phyloP scores from a whole-genome alignment of 768 basidiomycete species.

The Boletellus ananiceps region DNA sequence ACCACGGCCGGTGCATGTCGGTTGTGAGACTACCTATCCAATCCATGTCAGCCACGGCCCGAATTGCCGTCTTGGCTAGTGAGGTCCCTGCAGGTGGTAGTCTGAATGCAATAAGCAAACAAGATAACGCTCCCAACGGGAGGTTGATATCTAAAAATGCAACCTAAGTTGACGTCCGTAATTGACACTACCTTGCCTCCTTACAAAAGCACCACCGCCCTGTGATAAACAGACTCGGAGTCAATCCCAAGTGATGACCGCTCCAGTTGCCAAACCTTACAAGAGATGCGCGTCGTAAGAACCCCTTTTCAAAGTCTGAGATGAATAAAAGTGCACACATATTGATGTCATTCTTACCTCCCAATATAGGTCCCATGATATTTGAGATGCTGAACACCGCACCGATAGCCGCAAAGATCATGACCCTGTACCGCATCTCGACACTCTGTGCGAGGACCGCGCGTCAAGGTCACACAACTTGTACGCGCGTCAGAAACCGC shows the following conservation, averaged over 20 bases:
- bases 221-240: background rate
- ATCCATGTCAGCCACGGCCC: constrained; percentile 7
- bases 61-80: background rate
- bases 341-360: background rate
- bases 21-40: constrained; percentile 7
- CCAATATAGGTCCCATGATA: constrained; percentile 10
- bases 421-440: constrained; percentile 6
- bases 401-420: constrained; percentile 12
- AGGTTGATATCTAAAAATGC: constrained; percentile 11
- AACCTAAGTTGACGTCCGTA: background rate
- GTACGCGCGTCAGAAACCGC: background rate
- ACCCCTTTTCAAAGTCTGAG: constrained; percentile 1
- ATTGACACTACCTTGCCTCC: background rate
- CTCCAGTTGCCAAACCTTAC: background rate
- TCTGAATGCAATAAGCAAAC: constrained; percentile 2
- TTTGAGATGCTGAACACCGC: constrained; percentile 6
- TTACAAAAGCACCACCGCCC: constrained; percentile 19
- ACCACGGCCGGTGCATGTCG: background rate
- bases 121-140: constrained; percentile 9
- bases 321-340: background rate
- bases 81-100: constrained; percentile 1
- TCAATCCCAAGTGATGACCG: background rate
- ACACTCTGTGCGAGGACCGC: background rate
- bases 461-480: background rate
- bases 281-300: constrained; percentile 10